Evolutionary conservation across 1,284 basidiomycete species (phyloP), one percentile per base, ranked within the genome.

Genomic region (Macrocybe sp.): DNA sequence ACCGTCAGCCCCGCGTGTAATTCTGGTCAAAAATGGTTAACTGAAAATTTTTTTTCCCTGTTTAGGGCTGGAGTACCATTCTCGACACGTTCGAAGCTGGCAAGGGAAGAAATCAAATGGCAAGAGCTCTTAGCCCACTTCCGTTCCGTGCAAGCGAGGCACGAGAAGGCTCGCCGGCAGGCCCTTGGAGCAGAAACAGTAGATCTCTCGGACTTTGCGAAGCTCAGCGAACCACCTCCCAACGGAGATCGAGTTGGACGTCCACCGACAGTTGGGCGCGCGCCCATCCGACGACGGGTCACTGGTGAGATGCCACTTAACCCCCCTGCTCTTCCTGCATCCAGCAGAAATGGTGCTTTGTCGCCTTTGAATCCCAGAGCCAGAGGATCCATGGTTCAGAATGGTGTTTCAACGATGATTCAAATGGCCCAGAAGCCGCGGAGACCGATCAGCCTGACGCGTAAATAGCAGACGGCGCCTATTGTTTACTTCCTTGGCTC

Each of bases 31-130:
- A 10, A 7, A 16, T 43, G 48, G 10, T 34, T 4, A 29, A 45
- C 52, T 2, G 44, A 41, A 11, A 48, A 37, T 16, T 37, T 50
- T 39, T 41, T 32, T 40, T 34, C 34, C 9, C 14, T 28, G 41
- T 40, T 28, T 39, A 69, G 67, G 16, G 46, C 59, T n/a, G 53
- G 67, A 5, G 63, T 65, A 48, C 56, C 60, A 29, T 57, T 68
- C 22, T 60, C 78, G 0, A 76, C 76, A 16, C 81, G 92, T 9
- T 85, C 89, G 1, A 92, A 92, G 62, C 65, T 92, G 2, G 80
- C 74, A 8, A 81, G 89, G 37, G 90, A 91, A 47, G 91, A 95
- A 49, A 94, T 97, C 63, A 94, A 92, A 62, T 97, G 94, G 94
- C 83, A 86, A 61, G 93, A 97, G 52, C 76, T 97, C 0, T 75